Evolutionary conservation across 768 basidiomycete species (phyloP).

Genomic region (Suillus luteus): DNA sequence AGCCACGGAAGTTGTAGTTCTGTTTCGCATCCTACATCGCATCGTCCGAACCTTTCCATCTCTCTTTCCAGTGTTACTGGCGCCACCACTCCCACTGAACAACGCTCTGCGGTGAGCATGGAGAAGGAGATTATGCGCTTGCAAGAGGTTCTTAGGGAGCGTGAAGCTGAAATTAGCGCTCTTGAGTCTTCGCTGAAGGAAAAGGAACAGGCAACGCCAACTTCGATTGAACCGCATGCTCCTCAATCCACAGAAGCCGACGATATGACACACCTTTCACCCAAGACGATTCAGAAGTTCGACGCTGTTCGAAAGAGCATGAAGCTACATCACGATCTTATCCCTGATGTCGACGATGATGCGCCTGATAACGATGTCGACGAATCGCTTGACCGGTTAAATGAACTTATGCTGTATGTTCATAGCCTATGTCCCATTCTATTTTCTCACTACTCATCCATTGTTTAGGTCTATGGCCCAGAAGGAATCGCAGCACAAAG

Average conservation of each 20-base stretch:
- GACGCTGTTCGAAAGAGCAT: constrained; percentile 71
- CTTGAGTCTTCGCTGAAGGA: constrained; percentile 61
- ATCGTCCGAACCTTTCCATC: constrained; percentile 60
- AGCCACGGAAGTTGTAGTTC: constrained; percentile 71
- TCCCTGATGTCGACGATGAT: constrained; percentile 27
- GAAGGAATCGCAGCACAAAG: constrained; percentile 90
- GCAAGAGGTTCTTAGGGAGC: constrained; percentile 87
- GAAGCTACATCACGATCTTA: constrained; percentile 48
- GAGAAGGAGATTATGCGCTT: constrained; percentile 96
- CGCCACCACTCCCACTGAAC: constrained; percentile 38
- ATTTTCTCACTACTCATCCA: constrained; percentile 10
- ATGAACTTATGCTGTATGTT: constrained; percentile 89
- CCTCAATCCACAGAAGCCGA: constrained; percentile 18
- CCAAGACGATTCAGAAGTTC: constrained; percentile 72
- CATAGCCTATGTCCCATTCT: constrained; percentile 11
- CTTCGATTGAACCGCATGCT: constrained; percentile 8
- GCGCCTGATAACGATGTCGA: constrained; percentile 49
- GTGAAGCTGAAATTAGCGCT: constrained; percentile 85
- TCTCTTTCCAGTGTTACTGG: constrained; percentile 47
- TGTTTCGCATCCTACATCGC: constrained; percentile 60
- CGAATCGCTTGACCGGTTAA: constrained; percentile 76
- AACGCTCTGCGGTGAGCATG: constrained; percentile 81
- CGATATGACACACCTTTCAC: constrained; percentile 53
- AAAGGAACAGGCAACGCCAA: constrained; percentile 27
- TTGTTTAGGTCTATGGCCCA: constrained; percentile 87